A percentile compares a stretch with the other conserved stretches of the same genome.
Evolutionary conservation across 352 stramenopile genomes (phyloP).

Genomic region (Pythium pyrilobum): DNA sequence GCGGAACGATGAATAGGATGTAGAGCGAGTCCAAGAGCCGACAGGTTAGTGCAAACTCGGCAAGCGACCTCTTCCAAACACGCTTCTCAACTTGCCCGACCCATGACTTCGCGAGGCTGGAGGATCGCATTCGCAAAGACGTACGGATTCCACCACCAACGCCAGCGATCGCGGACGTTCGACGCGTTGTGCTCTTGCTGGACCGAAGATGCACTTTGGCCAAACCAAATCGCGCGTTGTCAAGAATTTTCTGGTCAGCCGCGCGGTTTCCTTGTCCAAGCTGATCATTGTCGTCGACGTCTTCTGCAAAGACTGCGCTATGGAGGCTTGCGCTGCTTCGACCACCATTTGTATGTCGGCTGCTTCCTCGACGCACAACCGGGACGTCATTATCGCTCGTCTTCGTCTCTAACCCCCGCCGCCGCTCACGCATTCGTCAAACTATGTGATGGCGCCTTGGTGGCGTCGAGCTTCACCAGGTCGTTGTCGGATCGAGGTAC

Average conservation of each 20-base stretch:
- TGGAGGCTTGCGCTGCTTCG: conserved; percentile 2
- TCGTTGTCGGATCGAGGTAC: too few relatives aligned
- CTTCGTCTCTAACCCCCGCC: not conserved
- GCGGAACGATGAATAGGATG: conserved; percentile 24
- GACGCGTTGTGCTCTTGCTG: not conserved
- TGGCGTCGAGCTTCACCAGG: too few relatives aligned
- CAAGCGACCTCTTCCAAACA: not conserved
- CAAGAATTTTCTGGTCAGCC: conserved; percentile 17
- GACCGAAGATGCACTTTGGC: conserved; percentile 7
- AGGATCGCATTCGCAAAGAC: not conserved
- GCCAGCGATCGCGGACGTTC: not conserved
- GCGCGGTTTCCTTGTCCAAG: conserved; percentile 2
- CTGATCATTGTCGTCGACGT: conserved; percentile 11
- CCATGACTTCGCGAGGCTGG: not conserved
- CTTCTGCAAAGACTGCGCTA: conserved; percentile 17
- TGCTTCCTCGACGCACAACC: not conserved
- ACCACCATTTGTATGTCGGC: conserved; percentile 3
- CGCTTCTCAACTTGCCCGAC: not conserved
- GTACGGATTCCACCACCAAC: not conserved
- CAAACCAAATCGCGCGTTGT: conserved; percentile 17
- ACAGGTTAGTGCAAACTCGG: not conserved
- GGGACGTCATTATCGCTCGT: not conserved
- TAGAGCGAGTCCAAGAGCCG: conserved; percentile 27
- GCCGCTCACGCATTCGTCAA: conserved; percentile 4
- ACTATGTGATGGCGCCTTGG: too few relatives aligned